Conservation (phyloP, 2,329 filamentous ascomycete species). For the Colletotrichum caudatum region DNA sequence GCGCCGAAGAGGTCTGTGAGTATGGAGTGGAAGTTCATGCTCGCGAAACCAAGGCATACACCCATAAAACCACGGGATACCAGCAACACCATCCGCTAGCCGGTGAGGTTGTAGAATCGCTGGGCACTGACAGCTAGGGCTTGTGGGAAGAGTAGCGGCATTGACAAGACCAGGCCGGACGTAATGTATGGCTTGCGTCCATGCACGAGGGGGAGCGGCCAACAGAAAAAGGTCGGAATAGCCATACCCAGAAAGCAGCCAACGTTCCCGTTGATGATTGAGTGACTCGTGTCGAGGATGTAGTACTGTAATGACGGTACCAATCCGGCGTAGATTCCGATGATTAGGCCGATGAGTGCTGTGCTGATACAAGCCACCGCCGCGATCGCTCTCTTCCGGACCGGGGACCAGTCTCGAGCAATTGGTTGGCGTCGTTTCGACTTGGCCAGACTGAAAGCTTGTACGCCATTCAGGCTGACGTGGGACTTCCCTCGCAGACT, state of each 20-base stretch:
- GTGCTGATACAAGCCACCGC: slow-evolving; percentile 79
- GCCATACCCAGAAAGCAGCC: slow-evolving; percentile 78
- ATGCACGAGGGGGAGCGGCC: slow-evolving; percentile 81
- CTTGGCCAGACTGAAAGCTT: slow-evolving; percentile 64
- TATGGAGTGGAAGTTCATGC: slow-evolving; percentile 80
- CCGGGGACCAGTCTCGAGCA: slow-evolving; percentile 77
- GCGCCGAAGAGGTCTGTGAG: slow-evolving; percentile 82
- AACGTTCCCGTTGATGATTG: slow-evolving; percentile 79
- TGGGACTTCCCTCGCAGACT: slow-evolving; percentile 65
- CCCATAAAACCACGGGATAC: slow-evolving; percentile 75
- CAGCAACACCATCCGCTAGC: slow-evolving; percentile 72
- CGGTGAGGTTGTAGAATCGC: slow-evolving; percentile 66
- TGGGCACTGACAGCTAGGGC: slow-evolving; percentile 72
- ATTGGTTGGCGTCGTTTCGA: slow-evolving; percentile 73
- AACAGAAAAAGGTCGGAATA: slow-evolving; percentile 76
- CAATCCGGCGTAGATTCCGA: slow-evolving; percentile 82
- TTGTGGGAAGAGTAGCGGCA: slow-evolving; percentile 82
- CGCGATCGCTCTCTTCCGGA: slow-evolving; percentile 77
- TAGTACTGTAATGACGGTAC: slow-evolving; percentile 85
- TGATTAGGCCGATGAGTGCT: slow-evolving; percentile 75
- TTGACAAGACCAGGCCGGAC: slow-evolving; percentile 73
- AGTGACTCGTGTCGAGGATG: slow-evolving; percentile 76
- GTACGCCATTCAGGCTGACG: slow-evolving; percentile 63
- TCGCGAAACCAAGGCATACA: slow-evolving; percentile 77
- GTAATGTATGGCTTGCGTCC: slow-evolving; percentile 84